Evolutionary conservation across 2,329 filamentous ascomycete species (phyloP), one percentile per base, ranked within the genome.

Genomic region (Chaetomiaceae sp.): DNA sequence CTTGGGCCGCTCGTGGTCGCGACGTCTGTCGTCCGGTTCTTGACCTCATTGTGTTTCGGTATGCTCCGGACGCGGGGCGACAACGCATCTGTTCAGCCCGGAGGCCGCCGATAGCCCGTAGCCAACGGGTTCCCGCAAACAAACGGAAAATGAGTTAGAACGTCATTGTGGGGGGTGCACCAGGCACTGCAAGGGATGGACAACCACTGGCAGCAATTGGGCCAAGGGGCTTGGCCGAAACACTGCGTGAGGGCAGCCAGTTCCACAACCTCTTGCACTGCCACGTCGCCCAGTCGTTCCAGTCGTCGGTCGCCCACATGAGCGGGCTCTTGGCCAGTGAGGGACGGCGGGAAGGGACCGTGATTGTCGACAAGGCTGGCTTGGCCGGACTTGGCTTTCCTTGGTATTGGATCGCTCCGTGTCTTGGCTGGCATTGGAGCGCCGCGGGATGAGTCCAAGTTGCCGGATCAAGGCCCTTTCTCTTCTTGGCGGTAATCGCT

Each of bases 1-100:
- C 11, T 18, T 58, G 9, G 47, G 56, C 11, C 58, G 58, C 20
- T 55, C 57, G 0, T 60, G 53, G 58, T 51, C 56, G 14, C 50
- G 54, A 4, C 46, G 50, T 3, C 33, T 34, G 7, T 48, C 54
- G 2, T 29, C 49, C 2, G 20, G 25, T 14, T 18, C 27, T n/a
- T 55, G 36, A 55, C 4, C 18, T 4, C 29, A 21, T 25, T 23
- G 1, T 36, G 25, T 11, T 11, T 16, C n/a, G n/a, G n/a, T n/a
- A n/a, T n/a, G n/a, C n/a, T n/a, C n/a, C n/a, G n/a, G n/a, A n/a
- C n/a, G n/a, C n/a, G n/a, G n/a, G n/a, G n/a, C n/a, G n/a, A 27
- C 25, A 27, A 9, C 25, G 9, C 25, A 5, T 9, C 5, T 9
- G 9, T 9, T 5, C 25, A 27, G 25, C 25, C 25, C 9, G 25